Conservation (phyloP, 1,139 yeast species). For the Candida albicans region DNA sequence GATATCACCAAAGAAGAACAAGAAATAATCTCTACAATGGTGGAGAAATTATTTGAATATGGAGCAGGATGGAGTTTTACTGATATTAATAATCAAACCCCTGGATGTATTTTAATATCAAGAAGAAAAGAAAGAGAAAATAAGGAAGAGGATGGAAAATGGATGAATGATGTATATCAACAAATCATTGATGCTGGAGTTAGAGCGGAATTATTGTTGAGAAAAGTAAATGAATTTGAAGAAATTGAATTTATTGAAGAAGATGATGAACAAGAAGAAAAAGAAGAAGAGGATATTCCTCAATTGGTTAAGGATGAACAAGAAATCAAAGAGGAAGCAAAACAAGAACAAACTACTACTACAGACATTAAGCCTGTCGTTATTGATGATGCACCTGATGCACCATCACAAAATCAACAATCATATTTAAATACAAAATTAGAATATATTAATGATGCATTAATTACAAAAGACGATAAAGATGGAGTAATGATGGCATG, state of each 20-base stretch:
- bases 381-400: conserved; percentile 27
- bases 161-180: conserved; percentile 40
- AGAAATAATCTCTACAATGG: conserved; percentile 51
- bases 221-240: conserved; percentile 63
- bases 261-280: conserved; percentile 14
- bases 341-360: too few species aligned
- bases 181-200: conserved; percentile 84
- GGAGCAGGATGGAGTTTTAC: conserved; percentile 91
- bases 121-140: conserved; percentile 26
- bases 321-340: conserved; percentile 1
- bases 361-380: too few species aligned
- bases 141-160: too few species aligned
- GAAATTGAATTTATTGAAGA: conserved; percentile 11
- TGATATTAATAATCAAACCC: conserved; percentile 67
- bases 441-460: conserved; percentile 67
- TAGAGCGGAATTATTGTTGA: conserved; percentile 77
- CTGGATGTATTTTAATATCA: conserved; percentile 64
- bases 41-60: conserved; percentile 66
- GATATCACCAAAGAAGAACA: conserved; percentile 46
- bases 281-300: conserved; percentile 4
- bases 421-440: conserved; percentile 67
- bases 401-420: conserved; percentile 64
- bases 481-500: conserved; percentile 99
- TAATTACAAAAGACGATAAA: conserved; percentile 66
- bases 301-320: background rate